Percentiles rank a stretch among this genome's conserved stretches.
Conservation (phyloP, 2,329 filamentous ascomycete genomes). For the Tympanopsis confertula region DNA sequence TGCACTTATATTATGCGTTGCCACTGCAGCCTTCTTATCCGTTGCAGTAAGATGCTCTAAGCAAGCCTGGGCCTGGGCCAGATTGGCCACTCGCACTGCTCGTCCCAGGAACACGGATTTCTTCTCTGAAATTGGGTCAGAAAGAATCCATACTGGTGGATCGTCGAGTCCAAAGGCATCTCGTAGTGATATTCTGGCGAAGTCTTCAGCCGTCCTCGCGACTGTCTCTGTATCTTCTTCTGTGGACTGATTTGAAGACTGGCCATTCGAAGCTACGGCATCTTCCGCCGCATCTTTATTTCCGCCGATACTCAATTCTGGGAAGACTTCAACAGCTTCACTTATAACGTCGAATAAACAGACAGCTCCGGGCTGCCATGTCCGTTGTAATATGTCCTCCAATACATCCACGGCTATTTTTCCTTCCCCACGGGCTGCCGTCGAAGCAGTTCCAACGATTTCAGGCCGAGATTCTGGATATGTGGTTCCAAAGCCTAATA, state of each 20-base stretch:
- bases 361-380: neutral
- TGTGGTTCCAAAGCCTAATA: neutral
- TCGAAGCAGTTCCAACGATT: neutral
- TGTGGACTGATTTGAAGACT: no score
- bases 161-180: neutral
- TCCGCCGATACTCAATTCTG: neutral
- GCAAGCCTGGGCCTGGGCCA: slow-evolving; percentile 40
- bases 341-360: neutral
- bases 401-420: neutral
- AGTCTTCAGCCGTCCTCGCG: neutral
- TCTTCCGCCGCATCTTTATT: neutral
- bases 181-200: neutral
- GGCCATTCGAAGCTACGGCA: neutral
- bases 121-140: slow-evolving; percentile 47
- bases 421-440: neutral
- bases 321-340: neutral
- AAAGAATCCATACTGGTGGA: slow-evolving; percentile 35
- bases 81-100: slow-evolving; percentile 36
- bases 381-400: neutral
- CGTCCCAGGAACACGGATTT: slow-evolving; percentile 55
- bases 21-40: slow-evolving; percentile 52
- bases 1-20: slow-evolving; percentile 52
- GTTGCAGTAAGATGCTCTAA: slow-evolving; percentile 45
- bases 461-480: neutral
- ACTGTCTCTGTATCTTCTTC: neutral